Evolutionary conservation across 2,329 filamentous ascomycete species (phyloP).

Genomic region (Microthyrium microscopicum): DNA sequence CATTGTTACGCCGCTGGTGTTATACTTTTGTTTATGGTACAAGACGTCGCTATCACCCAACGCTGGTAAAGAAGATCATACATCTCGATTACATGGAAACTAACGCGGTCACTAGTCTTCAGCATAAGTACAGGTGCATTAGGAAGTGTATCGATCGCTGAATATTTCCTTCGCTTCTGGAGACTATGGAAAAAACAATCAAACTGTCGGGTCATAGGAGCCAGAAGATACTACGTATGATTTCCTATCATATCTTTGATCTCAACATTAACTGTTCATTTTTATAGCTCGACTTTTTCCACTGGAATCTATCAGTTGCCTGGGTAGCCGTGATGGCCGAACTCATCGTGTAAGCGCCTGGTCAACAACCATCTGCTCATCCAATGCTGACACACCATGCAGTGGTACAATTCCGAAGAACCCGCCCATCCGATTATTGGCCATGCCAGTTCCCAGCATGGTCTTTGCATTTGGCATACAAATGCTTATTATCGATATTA

Average conservation of each 20-base stretch:
- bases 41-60: slow-evolving; percentile 34
- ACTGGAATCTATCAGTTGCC: slow-evolving; percentile 38
- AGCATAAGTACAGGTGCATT: slow-evolving; percentile 37
- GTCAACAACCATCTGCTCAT: too few relatives aligned
- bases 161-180: slow-evolving; percentile 33
- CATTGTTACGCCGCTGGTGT: slow-evolving; percentile 38
- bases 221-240: slow-evolving; percentile 23
- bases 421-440: slow-evolving; percentile 35
- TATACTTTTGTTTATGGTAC: slow-evolving; percentile 47
- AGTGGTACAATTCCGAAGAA: slow-evolving; percentile 29
- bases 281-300: slow-evolving; percentile 36
- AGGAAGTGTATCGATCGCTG: slow-evolving; percentile 36
- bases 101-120: too few relatives aligned
- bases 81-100: not conserved
- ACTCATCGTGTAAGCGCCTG: slow-evolving; percentile 29
- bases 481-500: slow-evolving; percentile 31
- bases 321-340: slow-evolving; percentile 42
- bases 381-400: slow-evolving; percentile 10
- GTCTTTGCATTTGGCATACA: slow-evolving; percentile 35
- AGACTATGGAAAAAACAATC: slow-evolving; percentile 34
- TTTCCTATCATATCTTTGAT: not conserved
- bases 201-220: slow-evolving; percentile 34
- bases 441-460: slow-evolving; percentile 35
- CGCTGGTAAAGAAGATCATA: too few relatives aligned
- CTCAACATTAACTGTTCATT: slow-evolving; percentile 7